Conservation (phyloP, 2,329 filamentous ascomycete genomes). For the Dactylonectria macrodidyma region DNA sequence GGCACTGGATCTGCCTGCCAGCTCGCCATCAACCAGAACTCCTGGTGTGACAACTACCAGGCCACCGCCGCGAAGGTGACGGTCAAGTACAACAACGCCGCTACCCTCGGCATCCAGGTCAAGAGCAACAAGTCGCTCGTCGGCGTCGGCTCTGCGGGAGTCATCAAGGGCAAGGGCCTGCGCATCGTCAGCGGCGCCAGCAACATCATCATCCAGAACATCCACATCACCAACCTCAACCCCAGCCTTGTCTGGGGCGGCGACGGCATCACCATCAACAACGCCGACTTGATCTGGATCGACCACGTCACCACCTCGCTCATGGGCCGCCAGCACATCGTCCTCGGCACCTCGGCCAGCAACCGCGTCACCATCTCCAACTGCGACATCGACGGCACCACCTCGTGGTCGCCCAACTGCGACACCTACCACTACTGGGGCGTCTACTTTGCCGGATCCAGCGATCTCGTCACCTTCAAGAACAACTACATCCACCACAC, state of each 20-base stretch:
- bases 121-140: slow-evolving; percentile 71
- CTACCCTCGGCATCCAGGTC: slow-evolving; percentile 64
- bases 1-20: slow-evolving; percentile 69
- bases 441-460: slow-evolving; percentile 69
- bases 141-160: slow-evolving; percentile 65
- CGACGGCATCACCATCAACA: slow-evolving; percentile 69
- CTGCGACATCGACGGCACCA: slow-evolving; percentile 70
- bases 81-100: slow-evolving; percentile 67
- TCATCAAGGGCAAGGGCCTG: slow-evolving; percentile 72
- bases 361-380: slow-evolving; percentile 73
- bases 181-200: slow-evolving; percentile 61
- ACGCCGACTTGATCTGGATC: slow-evolving; percentile 64
- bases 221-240: slow-evolving; percentile 70
- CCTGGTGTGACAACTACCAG: slow-evolving; percentile 74
- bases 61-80: slow-evolving; percentile 61
- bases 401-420: slow-evolving; percentile 70
- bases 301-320: slow-evolving; percentile 70
- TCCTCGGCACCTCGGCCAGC: slow-evolving; percentile 67
- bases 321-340: slow-evolving; percentile 73
- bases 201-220: slow-evolving; percentile 75
- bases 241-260: slow-evolving; percentile 73
- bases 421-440: slow-evolving; percentile 74
- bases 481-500: slow-evolving; percentile 74
- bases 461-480: slow-evolving; percentile 70
- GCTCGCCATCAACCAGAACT: slow-evolving; percentile 71